These are phyloP conservation scores for Beauveria rudraprayagi DNA, from an alignment of 2,329 filamentous ascomycete species.

Conservation along the genomic window DNA sequence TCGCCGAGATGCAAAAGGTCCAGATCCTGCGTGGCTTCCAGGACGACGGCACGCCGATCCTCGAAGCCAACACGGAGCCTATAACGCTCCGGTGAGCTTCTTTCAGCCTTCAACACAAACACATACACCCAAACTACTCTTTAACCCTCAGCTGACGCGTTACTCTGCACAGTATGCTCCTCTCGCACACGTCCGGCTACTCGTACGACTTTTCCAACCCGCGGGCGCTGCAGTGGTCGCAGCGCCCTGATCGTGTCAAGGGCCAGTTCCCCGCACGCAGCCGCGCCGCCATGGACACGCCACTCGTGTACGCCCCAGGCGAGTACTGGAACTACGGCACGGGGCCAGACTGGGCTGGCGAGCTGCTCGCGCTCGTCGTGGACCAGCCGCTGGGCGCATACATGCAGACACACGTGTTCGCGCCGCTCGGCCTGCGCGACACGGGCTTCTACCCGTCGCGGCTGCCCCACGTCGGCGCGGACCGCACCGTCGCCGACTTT, in stretches of 20 bases:
- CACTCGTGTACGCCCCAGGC: slow-evolving; percentile 37
- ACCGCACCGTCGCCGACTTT: slow-evolving; percentile 15
- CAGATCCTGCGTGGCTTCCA: slow-evolving; percentile 32
- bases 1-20: slow-evolving; percentile 27
- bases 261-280: slow-evolving; percentile 25
- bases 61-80: slow-evolving; percentile 27
- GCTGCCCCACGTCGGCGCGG: slow-evolving; percentile 18
- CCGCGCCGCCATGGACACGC: slow-evolving; percentile 32
- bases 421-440: slow-evolving; percentile 27
- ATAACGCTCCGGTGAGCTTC: slow-evolving; percentile 29
- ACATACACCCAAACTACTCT: too few relatives aligned
- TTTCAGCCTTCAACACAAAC: background rate
- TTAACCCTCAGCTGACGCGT: background rate
- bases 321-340: slow-evolving; percentile 42
- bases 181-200: slow-evolving; percentile 43
- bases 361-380: slow-evolving; percentile 33
- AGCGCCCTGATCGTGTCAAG: slow-evolving; percentile 22
- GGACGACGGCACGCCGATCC: slow-evolving; percentile 26
- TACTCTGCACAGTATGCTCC: slow-evolving; percentile 25
- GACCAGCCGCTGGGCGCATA: slow-evolving; percentile 28
- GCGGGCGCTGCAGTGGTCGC: slow-evolving; percentile 32
- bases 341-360: slow-evolving; percentile 39
- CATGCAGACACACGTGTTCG: slow-evolving; percentile 29
- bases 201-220: slow-evolving; percentile 35
- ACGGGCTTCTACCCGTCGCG: slow-evolving; percentile 29